phyloP scores from a whole-genome alignment of 768 basidiomycete species.

The Tulasnella sp. region DNA sequence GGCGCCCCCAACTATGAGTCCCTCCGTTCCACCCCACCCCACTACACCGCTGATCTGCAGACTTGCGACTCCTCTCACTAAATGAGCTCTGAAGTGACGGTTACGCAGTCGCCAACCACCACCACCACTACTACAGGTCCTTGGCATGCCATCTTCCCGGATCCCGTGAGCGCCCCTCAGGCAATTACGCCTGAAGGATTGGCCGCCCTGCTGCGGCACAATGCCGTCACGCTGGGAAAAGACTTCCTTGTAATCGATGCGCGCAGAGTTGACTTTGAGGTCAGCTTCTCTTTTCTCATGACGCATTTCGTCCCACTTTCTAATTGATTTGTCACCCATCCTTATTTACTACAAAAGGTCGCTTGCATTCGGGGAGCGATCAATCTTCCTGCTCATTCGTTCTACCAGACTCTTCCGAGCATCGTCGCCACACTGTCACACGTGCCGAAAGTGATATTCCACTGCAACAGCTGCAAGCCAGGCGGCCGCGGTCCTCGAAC shows the following conservation, averaged over 20 bases:
- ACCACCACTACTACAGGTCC: background rate
- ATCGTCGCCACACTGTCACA: conserved; percentile 38
- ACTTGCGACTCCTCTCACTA: background rate
- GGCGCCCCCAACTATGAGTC: background rate
- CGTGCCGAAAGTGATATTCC: conserved; percentile 35
- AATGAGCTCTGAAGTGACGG: background rate
- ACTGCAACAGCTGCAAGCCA: conserved; percentile 24
- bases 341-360: conserved; percentile 24
- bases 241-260: conserved; percentile 44
- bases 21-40: background rate
- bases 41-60: background rate
- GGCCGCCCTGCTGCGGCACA: conserved; percentile 9
- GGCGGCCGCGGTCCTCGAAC: conserved; percentile 17
- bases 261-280: conserved; percentile 43
- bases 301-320: background rate
- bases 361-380: conserved; percentile 40
- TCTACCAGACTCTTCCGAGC: conserved; percentile 41
- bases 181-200: conserved; percentile 32
- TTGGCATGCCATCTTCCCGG: conserved; percentile 8
- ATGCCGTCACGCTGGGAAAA: conserved; percentile 15
- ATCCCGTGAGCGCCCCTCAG: background rate
- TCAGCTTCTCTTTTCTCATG: conserved; percentile 30
- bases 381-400: conserved; percentile 48
- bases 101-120: background rate
- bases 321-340: background rate